Percentiles rank a stretch among this genome's conserved stretches.
Evolutionary conservation across 2,329 filamentous ascomycete genomes (phyloP).

Genomic region (Ophiocordyceps camponoti-leonardi): DNA sequence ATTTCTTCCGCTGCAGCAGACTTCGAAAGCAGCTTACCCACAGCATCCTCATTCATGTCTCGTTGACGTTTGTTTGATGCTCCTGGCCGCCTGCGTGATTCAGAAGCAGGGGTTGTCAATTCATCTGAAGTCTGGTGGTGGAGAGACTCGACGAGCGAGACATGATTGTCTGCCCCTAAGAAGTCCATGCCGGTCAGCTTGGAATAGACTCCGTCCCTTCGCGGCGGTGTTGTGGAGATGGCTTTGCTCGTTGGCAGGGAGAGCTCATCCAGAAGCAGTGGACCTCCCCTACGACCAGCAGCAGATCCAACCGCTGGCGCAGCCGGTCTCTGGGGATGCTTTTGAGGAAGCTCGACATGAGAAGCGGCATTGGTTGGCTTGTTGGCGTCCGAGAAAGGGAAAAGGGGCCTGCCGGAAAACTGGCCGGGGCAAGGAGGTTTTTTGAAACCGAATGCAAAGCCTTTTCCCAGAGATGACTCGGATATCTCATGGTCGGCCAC

Average conservation of each 20-base stretch:
- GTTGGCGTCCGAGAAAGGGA: not conserved
- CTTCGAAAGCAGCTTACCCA: not conserved
- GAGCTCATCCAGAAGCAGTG: conserved; percentile 1
- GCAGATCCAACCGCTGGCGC: not conserved
- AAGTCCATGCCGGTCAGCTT: not conserved
- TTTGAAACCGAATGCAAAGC: conserved; percentile 5
- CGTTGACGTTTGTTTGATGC: not conserved
- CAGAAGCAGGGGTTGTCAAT: not conserved
- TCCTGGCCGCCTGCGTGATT: not conserved
- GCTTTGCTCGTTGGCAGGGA: not conserved
- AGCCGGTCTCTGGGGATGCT: not conserved
- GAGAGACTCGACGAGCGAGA: too few species aligned
- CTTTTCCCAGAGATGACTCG: conserved; percentile 3
- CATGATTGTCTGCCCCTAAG: not conserved
- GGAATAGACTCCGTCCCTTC: not conserved
- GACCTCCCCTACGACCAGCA: not conserved
- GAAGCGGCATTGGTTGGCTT: not conserved
- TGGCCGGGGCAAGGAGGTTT: conserved; percentile 6
- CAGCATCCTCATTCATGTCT: not conserved
- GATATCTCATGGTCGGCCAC: conserved; percentile 2
- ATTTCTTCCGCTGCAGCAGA: not conserved
- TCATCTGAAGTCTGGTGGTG: not conserved
- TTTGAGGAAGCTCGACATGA: not conserved
- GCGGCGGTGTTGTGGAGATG: not conserved
- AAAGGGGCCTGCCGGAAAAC: conserved; percentile 1